Base-by-base conservation (phyloP, 345 rosid genomes). In the Geranium brycei region DNA sequence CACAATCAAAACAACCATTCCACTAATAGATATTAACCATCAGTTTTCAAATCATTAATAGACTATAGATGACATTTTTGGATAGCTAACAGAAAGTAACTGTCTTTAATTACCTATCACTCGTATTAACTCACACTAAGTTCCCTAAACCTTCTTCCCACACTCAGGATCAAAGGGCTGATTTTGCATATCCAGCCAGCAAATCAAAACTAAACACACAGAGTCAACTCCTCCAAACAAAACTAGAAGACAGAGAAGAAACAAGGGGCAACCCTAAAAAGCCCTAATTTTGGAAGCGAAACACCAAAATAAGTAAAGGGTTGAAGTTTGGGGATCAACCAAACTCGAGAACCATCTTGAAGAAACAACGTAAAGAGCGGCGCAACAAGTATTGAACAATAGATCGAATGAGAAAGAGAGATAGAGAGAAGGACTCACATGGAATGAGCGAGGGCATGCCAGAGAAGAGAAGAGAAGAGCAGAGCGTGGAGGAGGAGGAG, bases 351-450 rank as follows among this genome's bases (percentile, higher is more conserved):
- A 60, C 40, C n/a, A 16, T 51, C 6, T 0, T 2, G 31, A 3
- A 8, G n/a, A 38, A 5, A 18, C 31, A 23, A n/a, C 7, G n/a
- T 62, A n/a, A 32, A 60, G 31, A 61, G 7, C 15, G 38, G 57
- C 3, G 17, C 51, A 23, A 18, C 14, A 31, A 32, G 19, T 47
- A 66, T 51, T 35, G 55, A 62, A 64, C 6, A 38, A 38, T 5
- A 38, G 47, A 38, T 38, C 47, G 47, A 10, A 38, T 38, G 19
- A 61, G 7, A 23, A 2, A 57, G 31, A 16, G 15, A 57, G n/a
- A n/a, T n/a, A n/a, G 53, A 58, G 57, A 58, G 59, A 41, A 17
- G 51, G 55, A 61, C 70, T 71, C 31, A 71, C 75, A 47, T 32
- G 74, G 64, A 57, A 16, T 31, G 1, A 32, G 18, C 17, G 58